These are phyloP conservation scores for Alnus glutinosa DNA, from an alignment of 306 rosid genomes.

Conservation along the genomic window DNA sequence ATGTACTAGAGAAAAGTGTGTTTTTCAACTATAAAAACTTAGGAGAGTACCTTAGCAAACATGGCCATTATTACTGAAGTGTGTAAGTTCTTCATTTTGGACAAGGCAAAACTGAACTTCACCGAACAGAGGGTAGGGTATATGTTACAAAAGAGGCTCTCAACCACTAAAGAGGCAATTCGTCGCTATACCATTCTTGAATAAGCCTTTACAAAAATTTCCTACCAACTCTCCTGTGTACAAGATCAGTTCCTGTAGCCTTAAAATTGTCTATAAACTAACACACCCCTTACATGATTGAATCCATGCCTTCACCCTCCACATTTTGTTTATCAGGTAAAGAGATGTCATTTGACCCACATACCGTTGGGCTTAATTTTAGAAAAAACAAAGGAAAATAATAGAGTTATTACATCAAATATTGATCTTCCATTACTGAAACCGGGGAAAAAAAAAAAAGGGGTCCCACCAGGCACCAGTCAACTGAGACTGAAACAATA, in stretches of 20 bases:
- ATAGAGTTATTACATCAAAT: background rate
- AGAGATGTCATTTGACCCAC: background rate
- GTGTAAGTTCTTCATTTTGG: too few relatives aligned
- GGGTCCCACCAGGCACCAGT: background rate
- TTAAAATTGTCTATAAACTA: background rate
- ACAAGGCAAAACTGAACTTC: background rate
- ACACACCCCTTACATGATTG: background rate
- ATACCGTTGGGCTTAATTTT: background rate
- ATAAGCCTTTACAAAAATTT: background rate
- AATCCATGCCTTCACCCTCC: background rate
- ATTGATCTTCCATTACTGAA: background rate
- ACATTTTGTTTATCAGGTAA: background rate
- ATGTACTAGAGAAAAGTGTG: too few relatives aligned
- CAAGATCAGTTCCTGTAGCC: background rate
- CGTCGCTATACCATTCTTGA: background rate
- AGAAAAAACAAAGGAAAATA: too few relatives aligned
- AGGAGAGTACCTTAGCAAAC: too few relatives aligned
- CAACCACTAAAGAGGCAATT: background rate
- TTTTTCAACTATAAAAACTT: too few relatives aligned
- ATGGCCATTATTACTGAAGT: too few relatives aligned
- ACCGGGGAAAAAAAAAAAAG: background rate
- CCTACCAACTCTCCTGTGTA: background rate
- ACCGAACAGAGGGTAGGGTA: background rate
- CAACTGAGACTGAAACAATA: background rate
- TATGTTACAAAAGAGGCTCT: too few relatives aligned